Evolutionary conservation across 2,329 filamentous ascomycete genomes (phyloP).

Genomic region (Curvularia sp.): DNA sequence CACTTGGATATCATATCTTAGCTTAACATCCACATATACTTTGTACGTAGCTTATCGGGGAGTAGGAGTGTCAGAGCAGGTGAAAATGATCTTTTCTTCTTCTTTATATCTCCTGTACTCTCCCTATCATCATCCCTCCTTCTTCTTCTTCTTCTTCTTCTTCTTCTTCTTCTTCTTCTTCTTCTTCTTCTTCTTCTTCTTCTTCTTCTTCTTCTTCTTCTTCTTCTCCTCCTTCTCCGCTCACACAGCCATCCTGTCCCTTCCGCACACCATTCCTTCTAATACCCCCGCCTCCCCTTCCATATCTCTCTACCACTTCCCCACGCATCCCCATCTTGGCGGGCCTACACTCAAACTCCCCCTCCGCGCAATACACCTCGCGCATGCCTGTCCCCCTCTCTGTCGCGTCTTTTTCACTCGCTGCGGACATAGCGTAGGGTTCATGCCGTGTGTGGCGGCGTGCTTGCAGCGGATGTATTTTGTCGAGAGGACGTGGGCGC

Average conservation of each 20-base stretch:
- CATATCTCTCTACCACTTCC: neutral
- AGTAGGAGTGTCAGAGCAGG: neutral
- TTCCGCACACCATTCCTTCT: too few relatives aligned
- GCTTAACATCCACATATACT: too few relatives aligned
- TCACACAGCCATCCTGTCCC: neutral
- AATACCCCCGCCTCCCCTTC: neutral
- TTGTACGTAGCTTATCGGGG: too few relatives aligned
- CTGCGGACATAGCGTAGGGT: conserved; percentile 32
- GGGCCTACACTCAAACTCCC: conserved; percentile 29
- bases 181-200: too few relatives aligned
- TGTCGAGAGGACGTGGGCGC: conserved; percentile 22
- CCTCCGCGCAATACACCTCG: conserved; percentile 19
- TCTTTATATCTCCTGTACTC: neutral
- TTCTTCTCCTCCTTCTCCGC: neutral
- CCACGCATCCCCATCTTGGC: neutral
- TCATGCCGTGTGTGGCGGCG: conserved; percentile 26
- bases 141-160: neutral
- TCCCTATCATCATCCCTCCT: neutral
- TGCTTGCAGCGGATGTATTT: conserved; percentile 34
- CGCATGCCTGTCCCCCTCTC: conserved; percentile 12
- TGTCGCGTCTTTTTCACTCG: conserved; percentile 29
- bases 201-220: too few relatives aligned
- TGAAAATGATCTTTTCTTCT: neutral
- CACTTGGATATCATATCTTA: neutral
- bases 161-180: too few relatives aligned